These are phyloP conservation scores for Phytophthora cryptogea DNA, from an alignment of 352 stramenopile species.

Conservation along the genomic window DNA sequence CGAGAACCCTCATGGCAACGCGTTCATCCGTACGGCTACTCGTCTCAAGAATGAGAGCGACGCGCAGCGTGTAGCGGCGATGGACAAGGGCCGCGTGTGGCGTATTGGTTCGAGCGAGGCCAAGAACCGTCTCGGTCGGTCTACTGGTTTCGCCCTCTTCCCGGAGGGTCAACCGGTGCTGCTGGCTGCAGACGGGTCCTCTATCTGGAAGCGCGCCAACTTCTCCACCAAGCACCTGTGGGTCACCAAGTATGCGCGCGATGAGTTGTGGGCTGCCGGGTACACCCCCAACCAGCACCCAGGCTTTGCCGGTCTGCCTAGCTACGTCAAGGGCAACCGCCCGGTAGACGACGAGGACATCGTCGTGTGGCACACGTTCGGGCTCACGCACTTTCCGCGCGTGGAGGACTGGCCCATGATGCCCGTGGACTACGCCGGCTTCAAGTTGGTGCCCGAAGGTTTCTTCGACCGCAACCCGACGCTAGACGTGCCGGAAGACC, in stretches of 20 bases:
- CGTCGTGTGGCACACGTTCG: conserved; percentile 80
- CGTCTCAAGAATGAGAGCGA: conserved; percentile 54
- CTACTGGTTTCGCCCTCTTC: conserved; percentile 64
- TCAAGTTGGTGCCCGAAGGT: conserved; percentile 69
- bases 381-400: conserved; percentile 67
- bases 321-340: conserved; percentile 59
- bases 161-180: conserved; percentile 57
- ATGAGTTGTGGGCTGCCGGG: conserved; percentile 67
- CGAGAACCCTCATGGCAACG: conserved; percentile 65
- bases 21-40: conserved; percentile 55
- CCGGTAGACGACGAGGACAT: conserved; percentile 63
- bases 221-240: conserved; percentile 76
- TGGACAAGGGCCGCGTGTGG: conserved; percentile 66
- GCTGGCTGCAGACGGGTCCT: conserved; percentile 52
- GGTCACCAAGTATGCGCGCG: conserved; percentile 67
- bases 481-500: conserved; percentile 42
- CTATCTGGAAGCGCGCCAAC: conserved; percentile 58
- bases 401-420: conserved; percentile 77
- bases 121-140: conserved; percentile 65
- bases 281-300: conserved; percentile 71
- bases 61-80: conserved; percentile 49
- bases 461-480: conserved; percentile 69
- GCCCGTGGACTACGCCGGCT: conserved; percentile 69
- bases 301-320: conserved; percentile 51
- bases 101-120: conserved; percentile 65